Evolutionary conservation across 2,329 filamentous ascomycete species (phyloP), one percentile per base, ranked within the genome.

Genomic region (Fusarium falciforme): DNA sequence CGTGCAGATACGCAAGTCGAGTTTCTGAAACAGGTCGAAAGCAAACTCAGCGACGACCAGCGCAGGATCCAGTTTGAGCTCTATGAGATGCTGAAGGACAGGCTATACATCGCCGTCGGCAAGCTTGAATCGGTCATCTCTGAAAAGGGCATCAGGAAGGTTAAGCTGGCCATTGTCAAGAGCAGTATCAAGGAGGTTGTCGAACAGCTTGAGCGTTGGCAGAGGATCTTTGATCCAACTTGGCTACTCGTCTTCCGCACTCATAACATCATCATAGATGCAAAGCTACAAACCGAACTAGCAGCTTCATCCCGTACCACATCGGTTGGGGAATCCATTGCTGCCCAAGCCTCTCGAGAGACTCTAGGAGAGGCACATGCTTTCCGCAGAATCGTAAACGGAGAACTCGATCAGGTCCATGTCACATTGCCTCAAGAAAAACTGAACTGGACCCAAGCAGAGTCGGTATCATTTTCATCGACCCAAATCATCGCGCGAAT

Each of bases 231-330:
- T 42, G 73, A 77, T 33, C 72, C 65, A 6, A 70, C 71, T 6
- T 79, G 75, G 76, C 76, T 76, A 36, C 66, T 79, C 6, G 61
- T 78, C 40, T 64, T 78, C 44, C 72, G 65, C 36, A 76, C 76
- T 10, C 63, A 70, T 6, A 61, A 75, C 29, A 64, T 64, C 1
- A 12, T 58, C 12, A 67, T 78, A 31, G 78, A 79, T 54, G 36
- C 31, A 5, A 65, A 62, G 12, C 55, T 77, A 10, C 29, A 33
- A 31, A 68, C 20, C 1, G 22, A 60, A 22, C 9, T 67, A 17
- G 29, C 64, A 16, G 33, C 54, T 17, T 57, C 54, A 8, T 54
- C 49, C 1, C 29, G n/a, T 14, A 27, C 22, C 5, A 9, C 6
- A 8, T 6, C 35, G 16, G 10, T 6, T 58, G 22, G 25, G 20